These are phyloP conservation scores for Apiotrichum domesticum DNA, from an alignment of 1,284 basidiomycete genomes.

Conservation along the genomic window DNA sequence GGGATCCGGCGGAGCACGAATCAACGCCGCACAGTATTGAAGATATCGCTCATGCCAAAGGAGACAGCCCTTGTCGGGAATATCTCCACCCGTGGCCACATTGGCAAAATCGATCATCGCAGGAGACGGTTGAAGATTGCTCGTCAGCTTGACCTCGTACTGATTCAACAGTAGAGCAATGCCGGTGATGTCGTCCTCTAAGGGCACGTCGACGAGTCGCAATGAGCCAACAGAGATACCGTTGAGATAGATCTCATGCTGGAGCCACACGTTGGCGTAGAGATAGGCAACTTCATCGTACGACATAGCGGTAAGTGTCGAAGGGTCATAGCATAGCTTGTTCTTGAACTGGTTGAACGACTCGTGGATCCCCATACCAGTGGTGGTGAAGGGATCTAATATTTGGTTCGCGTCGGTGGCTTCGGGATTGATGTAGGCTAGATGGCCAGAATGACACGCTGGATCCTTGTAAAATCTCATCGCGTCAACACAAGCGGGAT, in stretches of 20 bases:
- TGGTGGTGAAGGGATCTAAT: conserved; percentile 54
- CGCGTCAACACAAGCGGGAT: conserved; percentile 51
- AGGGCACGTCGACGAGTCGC: conserved; percentile 37
- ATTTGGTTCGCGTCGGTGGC: conserved; percentile 7
- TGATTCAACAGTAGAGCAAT: conserved; percentile 54
- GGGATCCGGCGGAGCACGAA: conserved; percentile 24
- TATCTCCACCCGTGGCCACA: conserved; percentile 11
- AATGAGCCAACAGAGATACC: conserved; percentile 61
- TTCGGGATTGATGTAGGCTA: conserved; percentile 27
- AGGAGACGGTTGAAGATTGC: conserved; percentile 15
- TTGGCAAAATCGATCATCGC: conserved; percentile 25
- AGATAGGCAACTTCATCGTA: conserved; percentile 66
- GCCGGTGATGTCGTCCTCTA: conserved; percentile 54
- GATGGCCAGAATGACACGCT: conserved; percentile 39
- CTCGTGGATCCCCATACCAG: conserved; percentile 50
- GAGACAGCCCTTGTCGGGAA: conserved; percentile 33
- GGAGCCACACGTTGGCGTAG: conserved; percentile 57
- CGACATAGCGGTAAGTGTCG: conserved; percentile 50
- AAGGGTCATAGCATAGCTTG: conserved; percentile 11
- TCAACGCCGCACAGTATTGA: conserved; percentile 48
- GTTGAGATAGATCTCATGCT: conserved; percentile 60
- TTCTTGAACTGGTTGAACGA: conserved; percentile 56
- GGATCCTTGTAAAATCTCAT: conserved; percentile 48
- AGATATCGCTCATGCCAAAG: conserved; percentile 64
- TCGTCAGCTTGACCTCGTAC: conserved; percentile 52